These are phyloP conservation scores for Ophiocordyceps camponoti-leonardi DNA, from an alignment of 2,329 filamentous ascomycete genomes.

Conservation along the genomic window DNA sequence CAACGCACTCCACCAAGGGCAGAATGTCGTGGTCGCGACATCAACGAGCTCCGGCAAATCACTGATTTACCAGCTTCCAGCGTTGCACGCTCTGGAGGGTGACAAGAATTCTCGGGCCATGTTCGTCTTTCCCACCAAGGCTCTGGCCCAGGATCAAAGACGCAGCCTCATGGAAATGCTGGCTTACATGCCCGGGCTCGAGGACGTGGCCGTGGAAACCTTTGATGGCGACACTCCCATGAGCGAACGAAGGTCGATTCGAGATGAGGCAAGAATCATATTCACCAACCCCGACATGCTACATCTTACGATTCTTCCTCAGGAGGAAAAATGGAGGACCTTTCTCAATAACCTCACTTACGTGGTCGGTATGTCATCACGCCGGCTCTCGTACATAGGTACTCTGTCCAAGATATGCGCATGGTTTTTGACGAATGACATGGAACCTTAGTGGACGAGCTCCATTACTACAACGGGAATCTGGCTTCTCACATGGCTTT, in stretches of 20 bases:
- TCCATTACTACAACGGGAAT: conserved; percentile 92
- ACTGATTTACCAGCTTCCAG: conserved; percentile 91
- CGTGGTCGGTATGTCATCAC: conserved; percentile 46
- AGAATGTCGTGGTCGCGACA: conserved; percentile 82
- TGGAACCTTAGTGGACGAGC: conserved; percentile 50
- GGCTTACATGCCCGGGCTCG: conserved; percentile 59
- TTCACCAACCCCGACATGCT: conserved; percentile 99
- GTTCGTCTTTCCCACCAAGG: conserved; percentile 98
- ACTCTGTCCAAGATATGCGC: background rate
- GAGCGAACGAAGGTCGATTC: conserved; percentile 57
- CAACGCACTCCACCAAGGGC: conserved; percentile 66
- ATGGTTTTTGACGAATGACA: background rate
- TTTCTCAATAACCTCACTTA: conserved; percentile 83
- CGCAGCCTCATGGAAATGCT: conserved; percentile 76
- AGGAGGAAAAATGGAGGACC: conserved; percentile 75
- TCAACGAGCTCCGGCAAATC: conserved; percentile 96
- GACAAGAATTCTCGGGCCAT: conserved; percentile 67
- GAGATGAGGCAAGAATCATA: conserved; percentile 79
- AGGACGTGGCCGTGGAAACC: conserved; percentile 68
- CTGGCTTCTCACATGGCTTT: conserved; percentile 89
- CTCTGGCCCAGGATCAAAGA: conserved; percentile 84
- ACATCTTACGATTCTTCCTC: conserved; percentile 80
- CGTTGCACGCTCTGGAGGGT: conserved; percentile 69
- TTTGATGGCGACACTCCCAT: conserved; percentile 93
- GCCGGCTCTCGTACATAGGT: background rate